Conservation (phyloP, 805 yeast genomes). For the Saccharomyces eubayanus region DNA sequence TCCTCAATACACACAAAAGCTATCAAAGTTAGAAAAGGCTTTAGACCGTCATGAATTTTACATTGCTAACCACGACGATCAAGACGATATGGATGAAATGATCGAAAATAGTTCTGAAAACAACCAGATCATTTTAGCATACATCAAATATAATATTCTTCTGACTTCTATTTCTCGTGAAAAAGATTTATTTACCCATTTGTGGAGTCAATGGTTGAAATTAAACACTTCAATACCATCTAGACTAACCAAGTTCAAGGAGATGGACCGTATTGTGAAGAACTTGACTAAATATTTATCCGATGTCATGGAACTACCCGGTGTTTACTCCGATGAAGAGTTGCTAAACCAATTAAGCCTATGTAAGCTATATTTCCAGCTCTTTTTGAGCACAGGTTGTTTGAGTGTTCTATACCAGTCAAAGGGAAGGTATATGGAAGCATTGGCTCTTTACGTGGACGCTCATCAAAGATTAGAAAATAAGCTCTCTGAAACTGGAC, state of each 20-base stretch:
- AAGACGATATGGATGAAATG: constrained; percentile 40
- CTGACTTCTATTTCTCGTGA: constrained; percentile 71
- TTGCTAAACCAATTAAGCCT: constrained; percentile 34
- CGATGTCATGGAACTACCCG: constrained; percentile 74
- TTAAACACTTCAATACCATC: constrained; percentile 13
- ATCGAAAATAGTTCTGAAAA: constrained; percentile 40
- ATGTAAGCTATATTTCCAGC: constrained; percentile 16
- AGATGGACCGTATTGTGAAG: constrained; percentile 32
- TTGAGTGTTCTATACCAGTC: constrained; percentile 24
- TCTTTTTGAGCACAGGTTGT: constrained; percentile 19
- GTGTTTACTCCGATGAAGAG: constrained; percentile 80
- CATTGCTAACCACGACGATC: constrained; percentile 38
- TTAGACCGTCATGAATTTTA: constrained; percentile 50
- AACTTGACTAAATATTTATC: constrained; percentile 43
- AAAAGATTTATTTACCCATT: constrained; percentile 36
- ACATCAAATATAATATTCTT: constrained; percentile 58
- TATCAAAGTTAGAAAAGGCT: constrained; percentile 63
- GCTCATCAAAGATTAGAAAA: constrained; percentile 15
- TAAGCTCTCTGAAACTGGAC: constrained; percentile 4
- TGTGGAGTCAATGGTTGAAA: constrained; percentile 23
- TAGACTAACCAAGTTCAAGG: constrained; percentile 26
- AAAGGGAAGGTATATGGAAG: constrained; percentile 23
- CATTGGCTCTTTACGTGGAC: constrained; percentile 25
- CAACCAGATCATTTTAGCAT: constrained; percentile 67
- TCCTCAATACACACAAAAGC: constrained; percentile 46